phyloP scores from a whole-genome alignment of 2,329 filamentous ascomycete species.

The Claviceps lovelessii region DNA sequence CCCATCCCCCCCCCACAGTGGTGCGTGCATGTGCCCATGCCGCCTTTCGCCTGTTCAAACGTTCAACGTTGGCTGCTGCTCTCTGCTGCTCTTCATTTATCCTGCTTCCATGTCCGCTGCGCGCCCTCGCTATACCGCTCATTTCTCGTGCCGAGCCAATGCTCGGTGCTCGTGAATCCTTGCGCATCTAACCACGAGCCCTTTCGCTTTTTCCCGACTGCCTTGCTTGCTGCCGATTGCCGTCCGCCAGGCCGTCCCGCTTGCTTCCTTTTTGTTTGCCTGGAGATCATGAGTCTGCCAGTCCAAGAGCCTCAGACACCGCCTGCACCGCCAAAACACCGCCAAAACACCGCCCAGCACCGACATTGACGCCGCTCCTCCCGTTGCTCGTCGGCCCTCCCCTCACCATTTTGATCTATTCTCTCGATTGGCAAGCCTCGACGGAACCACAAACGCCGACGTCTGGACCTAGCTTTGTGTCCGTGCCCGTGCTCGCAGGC shows the following conservation, averaged over 20 bases:
- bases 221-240: not conserved
- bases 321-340: not conserved
- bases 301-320: slow-evolving; percentile 7
- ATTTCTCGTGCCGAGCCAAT: not conserved
- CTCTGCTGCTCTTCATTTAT: too few relatives aligned
- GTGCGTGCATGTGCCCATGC: too few relatives aligned
- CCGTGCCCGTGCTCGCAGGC: not conserved
- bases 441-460: not conserved
- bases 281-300: slow-evolving; percentile 6
- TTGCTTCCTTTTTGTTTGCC: slow-evolving; percentile 1
- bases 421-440: not conserved
- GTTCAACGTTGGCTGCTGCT: too few relatives aligned
- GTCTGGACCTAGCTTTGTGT: not conserved
- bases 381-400: not conserved
- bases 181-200: not conserved
- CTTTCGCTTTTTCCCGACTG: not conserved
- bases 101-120: too few relatives aligned
- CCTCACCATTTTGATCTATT: not conserved
- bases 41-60: too few relatives aligned
- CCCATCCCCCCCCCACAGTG: too few relatives aligned
- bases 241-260: not conserved
- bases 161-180: not conserved
- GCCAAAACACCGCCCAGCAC: not conserved
- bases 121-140: not conserved
- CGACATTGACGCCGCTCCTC: not conserved